phyloP scores from a whole-genome alignment of 1,284 basidiomycete species.

The Xerocomus amazonicus region DNA sequence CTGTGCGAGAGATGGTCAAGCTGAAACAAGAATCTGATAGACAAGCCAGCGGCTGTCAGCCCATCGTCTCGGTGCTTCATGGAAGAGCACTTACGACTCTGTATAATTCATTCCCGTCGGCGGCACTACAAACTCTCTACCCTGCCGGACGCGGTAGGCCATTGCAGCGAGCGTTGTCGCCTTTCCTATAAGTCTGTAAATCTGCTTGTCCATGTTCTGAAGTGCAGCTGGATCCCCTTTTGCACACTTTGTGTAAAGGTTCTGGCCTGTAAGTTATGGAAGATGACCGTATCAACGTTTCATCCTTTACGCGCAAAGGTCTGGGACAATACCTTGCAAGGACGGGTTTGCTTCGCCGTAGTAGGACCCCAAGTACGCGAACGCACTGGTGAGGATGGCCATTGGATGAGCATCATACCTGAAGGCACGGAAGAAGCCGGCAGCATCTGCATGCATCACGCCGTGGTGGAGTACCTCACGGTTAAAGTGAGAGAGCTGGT shows the following conservation, averaged over 20 bases:
- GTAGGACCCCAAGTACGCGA: slow-evolving; percentile 83
- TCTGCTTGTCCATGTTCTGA: slow-evolving; percentile 84
- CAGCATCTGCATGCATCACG: slow-evolving; percentile 74
- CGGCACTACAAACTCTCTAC: slow-evolving; percentile 82
- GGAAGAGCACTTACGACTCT: slow-evolving; percentile 52
- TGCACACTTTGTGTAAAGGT: slow-evolving; percentile 68
- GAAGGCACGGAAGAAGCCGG: slow-evolving; percentile 77
- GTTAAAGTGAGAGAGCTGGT: slow-evolving; percentile 62
- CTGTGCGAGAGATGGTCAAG: slow-evolving; percentile 65
- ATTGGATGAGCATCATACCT: slow-evolving; percentile 88
- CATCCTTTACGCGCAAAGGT: not conserved
- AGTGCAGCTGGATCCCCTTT: slow-evolving; percentile 55
- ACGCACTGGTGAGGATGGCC: slow-evolving; percentile 82
- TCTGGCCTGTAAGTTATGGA: slow-evolving; percentile 54
- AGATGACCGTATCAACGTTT: not conserved
- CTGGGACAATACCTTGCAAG: slow-evolving; percentile 49
- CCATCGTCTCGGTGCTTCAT: not conserved
- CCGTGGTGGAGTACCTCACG: slow-evolving; percentile 76
- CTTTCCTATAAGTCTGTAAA: slow-evolving; percentile 83
- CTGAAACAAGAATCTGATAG: slow-evolving; percentile 75
- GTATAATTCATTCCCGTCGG: slow-evolving; percentile 80
- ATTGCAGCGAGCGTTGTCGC: slow-evolving; percentile 86
- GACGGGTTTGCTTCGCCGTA: slow-evolving; percentile 80
- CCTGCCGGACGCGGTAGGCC: slow-evolving; percentile 87
- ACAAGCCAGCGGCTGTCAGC: not conserved